Evolutionary conservation across 2,329 filamentous ascomycete species (phyloP), one percentile per base, ranked within the genome.

Genomic region (Cercospora citrullina): DNA sequence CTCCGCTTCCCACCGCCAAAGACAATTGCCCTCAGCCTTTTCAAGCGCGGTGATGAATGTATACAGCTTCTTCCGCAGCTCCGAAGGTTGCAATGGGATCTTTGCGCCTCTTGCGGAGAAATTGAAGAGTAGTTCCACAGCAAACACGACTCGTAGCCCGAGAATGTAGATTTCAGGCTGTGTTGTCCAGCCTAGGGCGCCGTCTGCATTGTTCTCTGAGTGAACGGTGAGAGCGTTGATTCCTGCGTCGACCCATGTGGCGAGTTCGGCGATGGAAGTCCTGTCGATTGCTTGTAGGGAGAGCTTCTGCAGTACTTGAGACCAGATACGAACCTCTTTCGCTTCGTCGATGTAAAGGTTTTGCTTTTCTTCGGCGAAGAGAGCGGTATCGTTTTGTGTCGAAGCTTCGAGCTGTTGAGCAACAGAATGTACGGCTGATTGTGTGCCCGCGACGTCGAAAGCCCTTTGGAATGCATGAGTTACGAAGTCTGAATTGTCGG

Each of bases 261-360:
- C 58, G 3, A 79, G 68, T n/a, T 26, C 28, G 5, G 39, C 18
- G 10, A 65, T 48, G 4, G 75, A 59, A 4, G 79, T 30, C 45
- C 66, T 57, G 18, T 75, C 66, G 2, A 79, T 74, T 3, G 76
- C 68, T 8, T 59, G 23, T n/a, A 68, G 53, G 3, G 72, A 68
- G 4, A 84, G 66, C 0, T 72, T 68, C 5, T 73, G 69, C 31
- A 91, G 80, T 2, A 87, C 81, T 16, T 77, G 78, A 0, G 84
- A 80, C 93, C 93, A 97, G n/a, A 88, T 78, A 18, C 84, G 80
- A 3, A 89, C 84, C 78, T 97, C 94, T 59, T 89, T 84, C 5
- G 92, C 87, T 72, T 93, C 89, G 77, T 98, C 94, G 60, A 94
- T 83, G 78, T 92, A 98, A n/a, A 97, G 84, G 77, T 99, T 99